These are phyloP conservation scores for Candida yuanshanica DNA, from an alignment of 805 yeast genomes.

Conservation along the genomic window DNA sequence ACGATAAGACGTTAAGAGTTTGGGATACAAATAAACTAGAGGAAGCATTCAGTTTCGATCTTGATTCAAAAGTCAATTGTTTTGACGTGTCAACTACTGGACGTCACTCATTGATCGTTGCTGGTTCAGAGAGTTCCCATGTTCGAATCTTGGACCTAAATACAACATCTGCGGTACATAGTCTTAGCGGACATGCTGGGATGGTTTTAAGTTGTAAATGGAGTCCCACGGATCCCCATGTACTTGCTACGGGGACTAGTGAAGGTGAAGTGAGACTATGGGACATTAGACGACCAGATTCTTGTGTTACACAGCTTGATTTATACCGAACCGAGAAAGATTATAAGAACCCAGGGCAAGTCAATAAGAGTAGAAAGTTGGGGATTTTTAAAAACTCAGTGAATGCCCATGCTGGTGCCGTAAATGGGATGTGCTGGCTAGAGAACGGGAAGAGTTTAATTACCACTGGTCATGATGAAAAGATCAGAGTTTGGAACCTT, in stretches of 20 bases:
- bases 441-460: constrained; percentile 56
- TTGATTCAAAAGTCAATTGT: constrained; percentile 58
- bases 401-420: constrained; percentile 72
- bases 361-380: constrained; percentile 17
- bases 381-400: constrained; percentile 16
- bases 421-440: constrained; percentile 77
- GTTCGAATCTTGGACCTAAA: constrained; percentile 67
- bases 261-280: constrained; percentile 79
- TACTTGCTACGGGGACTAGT: constrained; percentile 74
- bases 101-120: constrained; percentile 51
- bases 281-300: constrained; percentile 72
- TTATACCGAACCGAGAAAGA: constrained; percentile 38
- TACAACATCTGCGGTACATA: constrained; percentile 70
- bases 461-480: constrained; percentile 77
- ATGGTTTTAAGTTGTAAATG: constrained; percentile 58
- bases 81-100: constrained; percentile 53
- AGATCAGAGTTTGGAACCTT: constrained; percentile 73
- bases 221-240: constrained; percentile 59
- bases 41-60: constrained; percentile 61
- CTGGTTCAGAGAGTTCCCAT: constrained; percentile 65
- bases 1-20: constrained; percentile 67
- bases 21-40: constrained; percentile 73
- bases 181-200: constrained; percentile 52
- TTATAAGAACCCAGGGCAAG: constrained; percentile 11
- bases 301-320: constrained; percentile 62